Percentiles rank a stretch among this genome's conserved stretches.
These are phyloP conservation scores for Ottelia alismoides DNA, from an alignment of 106 monocot genomes.

Conservation along the genomic window DNA sequence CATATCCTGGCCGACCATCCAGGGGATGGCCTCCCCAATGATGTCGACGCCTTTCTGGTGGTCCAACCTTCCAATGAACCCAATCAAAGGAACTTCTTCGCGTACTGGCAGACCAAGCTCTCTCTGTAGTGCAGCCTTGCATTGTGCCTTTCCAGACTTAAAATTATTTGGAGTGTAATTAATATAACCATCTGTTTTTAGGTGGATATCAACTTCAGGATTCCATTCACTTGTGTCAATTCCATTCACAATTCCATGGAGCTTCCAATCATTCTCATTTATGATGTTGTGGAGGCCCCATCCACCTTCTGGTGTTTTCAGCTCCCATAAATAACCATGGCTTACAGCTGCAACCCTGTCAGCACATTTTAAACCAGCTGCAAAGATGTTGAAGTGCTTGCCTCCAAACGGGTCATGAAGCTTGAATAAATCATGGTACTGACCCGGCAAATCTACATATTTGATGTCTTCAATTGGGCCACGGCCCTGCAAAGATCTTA, in stretches of 20 bases:
- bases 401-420: slow-evolving; percentile 65
- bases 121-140: slow-evolving; percentile 71
- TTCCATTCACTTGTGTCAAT: slow-evolving; percentile 71
- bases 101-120: slow-evolving; percentile 62
- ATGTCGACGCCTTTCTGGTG: slow-evolving; percentile 77
- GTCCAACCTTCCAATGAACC: slow-evolving; percentile 83
- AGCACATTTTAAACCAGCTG: slow-evolving; percentile 63
- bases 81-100: slow-evolving; percentile 53
- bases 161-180: slow-evolving; percentile 65
- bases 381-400: slow-evolving; percentile 74
- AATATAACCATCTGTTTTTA: slow-evolving; percentile 62
- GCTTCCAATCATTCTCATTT: slow-evolving; percentile 61
- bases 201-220: slow-evolving; percentile 40
- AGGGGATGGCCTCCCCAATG: slow-evolving; percentile 70
- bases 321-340: slow-evolving; percentile 80
- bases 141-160: slow-evolving; percentile 42
- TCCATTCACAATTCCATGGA: slow-evolving; percentile 84
- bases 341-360: slow-evolving; percentile 71
- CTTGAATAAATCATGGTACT: slow-evolving; percentile 55
- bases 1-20: slow-evolving; percentile 64
- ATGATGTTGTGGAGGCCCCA: slow-evolving; percentile 78
- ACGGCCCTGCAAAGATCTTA: too few relatives aligned
- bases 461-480: slow-evolving; percentile 55
- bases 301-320: slow-evolving; percentile 78
- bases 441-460: slow-evolving; percentile 32